Percentiles rank a stretch among this genome's conserved stretches.
Evolutionary conservation across 2,329 filamentous ascomycete genomes (phyloP).

Genomic region (Ceratocystis destructans): DNA sequence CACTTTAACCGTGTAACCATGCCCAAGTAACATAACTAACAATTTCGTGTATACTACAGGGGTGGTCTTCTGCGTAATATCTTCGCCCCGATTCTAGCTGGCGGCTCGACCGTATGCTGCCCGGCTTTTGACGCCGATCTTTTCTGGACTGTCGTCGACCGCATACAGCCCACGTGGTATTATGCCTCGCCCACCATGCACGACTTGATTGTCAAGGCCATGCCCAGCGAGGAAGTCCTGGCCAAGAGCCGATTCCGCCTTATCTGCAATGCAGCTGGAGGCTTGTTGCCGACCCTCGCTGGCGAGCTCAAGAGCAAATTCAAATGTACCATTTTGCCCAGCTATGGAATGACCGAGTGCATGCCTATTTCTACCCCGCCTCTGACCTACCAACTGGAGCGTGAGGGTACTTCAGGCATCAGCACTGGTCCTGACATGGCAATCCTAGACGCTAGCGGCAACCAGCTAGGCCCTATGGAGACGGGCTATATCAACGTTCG

Average conservation of each 20-base stretch:
- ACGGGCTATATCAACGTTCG: conserved; percentile 37
- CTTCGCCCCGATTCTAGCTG: conserved; percentile 40
- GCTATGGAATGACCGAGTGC: conserved; percentile 48
- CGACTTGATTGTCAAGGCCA: conserved; percentile 38
- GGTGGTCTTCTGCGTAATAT: conserved; percentile 42
- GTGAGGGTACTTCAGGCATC: conserved; percentile 39
- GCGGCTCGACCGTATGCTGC: conserved; percentile 41
- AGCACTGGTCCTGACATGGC: conserved; percentile 38
- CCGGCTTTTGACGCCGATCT: conserved; percentile 39
- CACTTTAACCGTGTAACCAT: background rate
- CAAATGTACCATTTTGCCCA: conserved; percentile 38
- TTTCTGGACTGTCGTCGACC: conserved; percentile 42
- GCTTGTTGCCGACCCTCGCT: conserved; percentile 38
- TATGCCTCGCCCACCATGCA: conserved; percentile 47
- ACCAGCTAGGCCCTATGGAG: conserved; percentile 22
- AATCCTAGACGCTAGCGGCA: conserved; percentile 33
- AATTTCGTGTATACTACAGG: conserved; percentile 22
- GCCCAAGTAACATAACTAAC: background rate
- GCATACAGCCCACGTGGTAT: conserved; percentile 40
- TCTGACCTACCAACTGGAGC: conserved; percentile 37
- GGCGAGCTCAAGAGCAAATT: conserved; percentile 37
- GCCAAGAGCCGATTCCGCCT: conserved; percentile 34
- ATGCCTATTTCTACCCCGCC: conserved; percentile 45
- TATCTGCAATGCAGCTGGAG: conserved; percentile 43
- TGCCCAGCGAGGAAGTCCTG: conserved; percentile 28